Base-by-base conservation (phyloP, 2,329 filamentous ascomycete genomes). In the Plenodomus tracheiphilus region DNA sequence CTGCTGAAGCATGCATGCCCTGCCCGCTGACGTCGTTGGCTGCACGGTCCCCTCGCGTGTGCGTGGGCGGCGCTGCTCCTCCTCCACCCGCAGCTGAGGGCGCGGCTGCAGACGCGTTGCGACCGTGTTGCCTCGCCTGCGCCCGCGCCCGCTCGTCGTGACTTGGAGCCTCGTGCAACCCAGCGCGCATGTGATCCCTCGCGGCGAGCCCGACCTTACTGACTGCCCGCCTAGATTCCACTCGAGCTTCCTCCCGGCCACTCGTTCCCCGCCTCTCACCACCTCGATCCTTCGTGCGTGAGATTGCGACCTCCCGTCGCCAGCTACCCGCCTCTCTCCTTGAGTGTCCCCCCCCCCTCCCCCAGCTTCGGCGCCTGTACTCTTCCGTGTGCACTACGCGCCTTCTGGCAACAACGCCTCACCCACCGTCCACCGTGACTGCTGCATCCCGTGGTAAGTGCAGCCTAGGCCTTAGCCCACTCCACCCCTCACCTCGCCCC, bases 231-330 rank as follows among this genome's bases (percentile, higher is more conserved):
- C 49, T 55, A 70, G 67, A 66, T 66, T 68, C 52, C 56, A 47
- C 59, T 58, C 55, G 53, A 60, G 46, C 54, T 43, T 54, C 52
- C 49, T 66, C 57, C 64, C 68, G 58, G 57, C 64, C 63, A 61
- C 61, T 69, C 69, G 52, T 66, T 68, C 64, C 54, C 58, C 55
- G 50, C 25, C 46, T 42, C 45, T 45, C 48, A 39, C 52, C 34
- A 15, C 22, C 47, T 39, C 47, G 42, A 46, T 56, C 53, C 56
- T 55, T 56, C 59, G 61, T 58, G 61, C 62, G 61, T 61, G 49
- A 54, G 6, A 6, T 46, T 61, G 61, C 62, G 68, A 62, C 59
- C 69, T 69, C 34, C 61, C 59, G 57, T 65, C 64, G 61, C 68
- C 61, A 59, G 61, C 53, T 66, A 62, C 56, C 58, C 54, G 53